phyloP scores from a whole-genome alignment of 2,329 filamentous ascomycete genomes.

The Pyricularia sp. region DNA sequence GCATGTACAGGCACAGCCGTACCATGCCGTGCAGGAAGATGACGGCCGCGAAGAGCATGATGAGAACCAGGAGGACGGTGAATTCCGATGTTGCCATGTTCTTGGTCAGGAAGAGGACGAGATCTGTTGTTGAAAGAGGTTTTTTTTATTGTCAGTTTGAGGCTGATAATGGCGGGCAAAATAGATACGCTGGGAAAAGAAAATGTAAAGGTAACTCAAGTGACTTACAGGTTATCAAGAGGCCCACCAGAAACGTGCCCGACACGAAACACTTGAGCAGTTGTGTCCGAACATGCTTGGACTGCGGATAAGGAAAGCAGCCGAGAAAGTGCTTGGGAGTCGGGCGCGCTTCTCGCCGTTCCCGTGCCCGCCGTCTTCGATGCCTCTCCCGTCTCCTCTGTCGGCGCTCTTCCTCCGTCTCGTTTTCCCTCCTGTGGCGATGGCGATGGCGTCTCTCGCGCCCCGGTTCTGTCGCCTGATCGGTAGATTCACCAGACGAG shows the following conservation, averaged over 20 bases:
- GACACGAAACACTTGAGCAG: constrained; percentile 56
- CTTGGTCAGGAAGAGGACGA: constrained; percentile 60
- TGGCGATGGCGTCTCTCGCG: background rate
- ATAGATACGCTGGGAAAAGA: background rate
- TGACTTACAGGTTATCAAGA: constrained; percentile 58
- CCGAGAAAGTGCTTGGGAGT: constrained; percentile 36
- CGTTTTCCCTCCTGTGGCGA: constrained; percentile 3
- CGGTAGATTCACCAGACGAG: background rate
- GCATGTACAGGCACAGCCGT: constrained; percentile 58
- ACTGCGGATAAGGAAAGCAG: constrained; percentile 47
- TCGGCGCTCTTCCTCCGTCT: constrained; percentile 6
- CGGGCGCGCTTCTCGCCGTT: constrained; percentile 8
- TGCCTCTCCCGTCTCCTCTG: constrained; percentile 1
- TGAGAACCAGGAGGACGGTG: constrained; percentile 69
- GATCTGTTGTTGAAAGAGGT: constrained; percentile 40
- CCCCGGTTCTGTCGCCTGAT: background rate
- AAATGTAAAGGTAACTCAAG: background rate
- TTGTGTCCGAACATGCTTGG: constrained; percentile 41
- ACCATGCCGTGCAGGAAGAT: constrained; percentile 76
- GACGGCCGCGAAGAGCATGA: constrained; percentile 64
- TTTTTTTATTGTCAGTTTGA: constrained; percentile 2
- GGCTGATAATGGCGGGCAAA: background rate
- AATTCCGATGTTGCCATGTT: constrained; percentile 59
- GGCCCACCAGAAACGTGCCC: constrained; percentile 47
- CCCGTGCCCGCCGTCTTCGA: background rate